A percentile compares a stretch with the other conserved stretches of the same genome.
Conservation (phyloP, 2,329 filamentous ascomycete genomes). For the Trichoderma endophyticum region DNA sequence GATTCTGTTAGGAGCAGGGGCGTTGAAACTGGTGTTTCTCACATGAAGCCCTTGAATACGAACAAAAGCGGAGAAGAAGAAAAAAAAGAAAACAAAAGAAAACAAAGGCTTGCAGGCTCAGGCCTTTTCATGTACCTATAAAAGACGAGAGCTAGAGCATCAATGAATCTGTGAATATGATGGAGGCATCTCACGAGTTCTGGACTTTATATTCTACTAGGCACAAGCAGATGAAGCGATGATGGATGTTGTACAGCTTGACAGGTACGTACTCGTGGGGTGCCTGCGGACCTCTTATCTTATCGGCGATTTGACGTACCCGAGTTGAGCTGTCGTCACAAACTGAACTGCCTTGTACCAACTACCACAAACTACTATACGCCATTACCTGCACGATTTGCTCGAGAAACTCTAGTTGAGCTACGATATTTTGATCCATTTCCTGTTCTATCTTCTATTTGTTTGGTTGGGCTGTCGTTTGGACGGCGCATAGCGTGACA, state of each 20-base stretch:
- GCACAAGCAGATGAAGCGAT: not conserved
- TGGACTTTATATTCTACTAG: not conserved
- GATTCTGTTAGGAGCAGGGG: constrained; percentile 13
- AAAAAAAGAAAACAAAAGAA: not conserved
- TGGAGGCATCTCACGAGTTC: not conserved
- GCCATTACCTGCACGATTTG: not conserved
- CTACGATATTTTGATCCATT: not conserved
- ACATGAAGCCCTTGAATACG: not conserved
- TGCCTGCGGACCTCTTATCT: constrained; percentile 16
- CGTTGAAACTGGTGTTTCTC: constrained; percentile 1
- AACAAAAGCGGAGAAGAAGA: not conserved
- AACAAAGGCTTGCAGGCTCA: constrained; percentile 5
- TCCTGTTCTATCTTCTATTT: not conserved
- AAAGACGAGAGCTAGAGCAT: not conserved
- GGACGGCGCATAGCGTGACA: constrained; percentile 9
- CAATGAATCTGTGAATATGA: not conserved
- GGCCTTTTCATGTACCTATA: not conserved
- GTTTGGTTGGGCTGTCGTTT: not conserved
- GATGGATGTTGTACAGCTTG: too few relatives aligned
- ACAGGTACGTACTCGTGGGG: constrained; percentile 1
- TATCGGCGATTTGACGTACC: not conserved
- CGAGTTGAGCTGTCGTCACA: not conserved
- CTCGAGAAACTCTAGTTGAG: not conserved
- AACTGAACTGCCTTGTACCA: not conserved
- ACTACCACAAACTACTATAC: not conserved